Evolutionary conservation across 208 protist genomes (phyloP).

Genomic region (Leishmania major): DNA sequence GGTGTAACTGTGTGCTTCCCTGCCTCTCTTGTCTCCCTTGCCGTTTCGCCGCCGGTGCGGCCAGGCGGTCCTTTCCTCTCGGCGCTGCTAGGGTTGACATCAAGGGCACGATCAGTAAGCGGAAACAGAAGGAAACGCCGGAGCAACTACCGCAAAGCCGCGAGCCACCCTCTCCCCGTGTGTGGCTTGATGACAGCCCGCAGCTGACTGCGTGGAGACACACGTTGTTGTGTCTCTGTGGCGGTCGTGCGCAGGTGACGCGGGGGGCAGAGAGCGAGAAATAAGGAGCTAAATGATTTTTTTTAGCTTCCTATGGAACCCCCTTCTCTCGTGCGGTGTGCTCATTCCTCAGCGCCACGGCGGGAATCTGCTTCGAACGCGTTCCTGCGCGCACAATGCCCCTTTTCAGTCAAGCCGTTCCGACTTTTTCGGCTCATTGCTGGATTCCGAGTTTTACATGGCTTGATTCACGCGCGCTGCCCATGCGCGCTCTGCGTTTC

Average conservation of each 20-base stretch:
- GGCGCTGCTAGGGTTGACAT: background rate
- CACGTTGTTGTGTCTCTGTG: background rate
- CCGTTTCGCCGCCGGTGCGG: background rate
- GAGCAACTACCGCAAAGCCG: background rate
- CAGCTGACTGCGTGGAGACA: background rate
- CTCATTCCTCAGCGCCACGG: background rate
- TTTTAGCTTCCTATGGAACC: background rate
- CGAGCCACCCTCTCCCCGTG: too few species aligned
- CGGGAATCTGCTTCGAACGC: background rate
- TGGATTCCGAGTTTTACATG: background rate
- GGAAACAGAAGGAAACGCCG: background rate
- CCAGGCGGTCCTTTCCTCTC: background rate
- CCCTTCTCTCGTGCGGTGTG: background rate
- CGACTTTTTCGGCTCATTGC: background rate
- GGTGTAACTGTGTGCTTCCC: background rate
- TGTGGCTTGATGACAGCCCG: too few species aligned
- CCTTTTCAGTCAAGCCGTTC: background rate
- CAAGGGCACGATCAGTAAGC: slow-evolving; percentile 15
- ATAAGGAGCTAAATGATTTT: background rate
- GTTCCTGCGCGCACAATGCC: background rate
- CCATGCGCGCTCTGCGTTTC: background rate
- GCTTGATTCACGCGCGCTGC: background rate
- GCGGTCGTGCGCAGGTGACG: background rate
- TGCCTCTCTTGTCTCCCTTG: background rate
- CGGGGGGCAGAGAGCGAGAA: background rate